Evolutionary conservation across 139 green algal species (phyloP).

Genomic region (Chlamydomonas schloesseri): DNA sequence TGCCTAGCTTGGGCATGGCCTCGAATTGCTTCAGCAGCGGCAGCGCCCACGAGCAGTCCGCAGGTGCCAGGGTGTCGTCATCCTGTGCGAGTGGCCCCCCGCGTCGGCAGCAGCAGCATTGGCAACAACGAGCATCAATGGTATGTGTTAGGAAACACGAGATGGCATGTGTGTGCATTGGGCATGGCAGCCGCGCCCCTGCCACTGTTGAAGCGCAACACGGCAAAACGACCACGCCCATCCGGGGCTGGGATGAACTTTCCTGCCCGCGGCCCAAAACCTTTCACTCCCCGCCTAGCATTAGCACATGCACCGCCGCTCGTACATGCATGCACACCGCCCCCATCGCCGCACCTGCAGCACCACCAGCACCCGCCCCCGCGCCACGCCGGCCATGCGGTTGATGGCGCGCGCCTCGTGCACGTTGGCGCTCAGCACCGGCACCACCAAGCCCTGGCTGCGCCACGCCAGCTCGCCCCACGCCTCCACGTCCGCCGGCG

Average conservation of each 20-base stretch:
- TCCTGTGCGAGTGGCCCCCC: not conserved
- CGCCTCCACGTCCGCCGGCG: conserved; percentile 1
- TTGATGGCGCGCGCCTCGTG: conserved; percentile 48
- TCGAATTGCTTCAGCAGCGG: conserved; percentile 5
- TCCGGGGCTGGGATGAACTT: no score
- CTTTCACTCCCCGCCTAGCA: no score
- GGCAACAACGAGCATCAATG: not conserved
- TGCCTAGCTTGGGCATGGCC: conserved; percentile 20
- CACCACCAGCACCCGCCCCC: conserved; percentile 35
- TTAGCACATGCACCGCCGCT: no score
- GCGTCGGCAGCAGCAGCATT: not conserved
- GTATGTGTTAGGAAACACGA: not conserved
- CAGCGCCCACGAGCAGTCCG: conserved; percentile 21
- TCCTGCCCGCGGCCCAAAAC: no score
- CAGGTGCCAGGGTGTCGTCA: not conserved
- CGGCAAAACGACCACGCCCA: no score
- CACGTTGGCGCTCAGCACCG: conserved; percentile 32
- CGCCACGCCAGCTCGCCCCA: conserved; percentile 18
- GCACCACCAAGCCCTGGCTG: conserved; percentile 33
- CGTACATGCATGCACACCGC: not conserved
- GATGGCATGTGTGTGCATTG: no score
- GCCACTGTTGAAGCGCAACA: no score
- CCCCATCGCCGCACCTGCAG: conserved; percentile 22
- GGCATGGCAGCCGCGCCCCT: no score
- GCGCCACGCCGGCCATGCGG: conserved; percentile 37